phyloP scores from a whole-genome alignment of 257 asterid genomes.

The Penstemon davidsonii region DNA sequence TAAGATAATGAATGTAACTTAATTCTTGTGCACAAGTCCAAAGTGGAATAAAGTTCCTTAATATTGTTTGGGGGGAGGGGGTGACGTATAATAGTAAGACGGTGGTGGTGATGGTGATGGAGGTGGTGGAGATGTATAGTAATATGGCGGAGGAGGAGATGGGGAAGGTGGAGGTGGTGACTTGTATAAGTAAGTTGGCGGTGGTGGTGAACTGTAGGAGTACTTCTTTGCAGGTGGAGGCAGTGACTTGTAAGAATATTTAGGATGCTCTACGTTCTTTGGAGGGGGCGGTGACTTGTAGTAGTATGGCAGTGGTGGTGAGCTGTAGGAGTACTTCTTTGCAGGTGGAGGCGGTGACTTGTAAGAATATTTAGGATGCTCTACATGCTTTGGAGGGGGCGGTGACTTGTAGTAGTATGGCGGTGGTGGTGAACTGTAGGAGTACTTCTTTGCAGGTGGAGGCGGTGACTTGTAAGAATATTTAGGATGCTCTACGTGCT shows the following conservation, averaged over 20 bases:
- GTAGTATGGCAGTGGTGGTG: background rate
- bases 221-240: constrained; percentile 10
- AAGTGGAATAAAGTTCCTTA: no score
- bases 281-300: constrained; percentile 18
- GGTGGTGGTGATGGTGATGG: background rate
- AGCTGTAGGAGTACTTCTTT: background rate
- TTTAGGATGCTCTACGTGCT: no score
- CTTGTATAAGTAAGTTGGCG: background rate
- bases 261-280: background rate
- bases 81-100: background rate
- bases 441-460: no score
- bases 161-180: background rate
- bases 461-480: no score
- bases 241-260: background rate
- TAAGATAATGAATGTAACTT: no score
- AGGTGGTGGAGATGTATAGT: background rate
- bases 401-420: background rate
- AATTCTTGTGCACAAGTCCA: no score
- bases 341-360: no score
- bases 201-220: background rate
- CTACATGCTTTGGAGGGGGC: background rate
- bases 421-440: no score
- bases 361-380: no score
- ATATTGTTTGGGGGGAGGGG: no score
- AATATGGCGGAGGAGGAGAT: background rate